Percentiles rank a stretch among this genome's conserved stretches.
Conservation (phyloP, 2,329 filamentous ascomycete species). For the Neurospora crassa region DNA sequence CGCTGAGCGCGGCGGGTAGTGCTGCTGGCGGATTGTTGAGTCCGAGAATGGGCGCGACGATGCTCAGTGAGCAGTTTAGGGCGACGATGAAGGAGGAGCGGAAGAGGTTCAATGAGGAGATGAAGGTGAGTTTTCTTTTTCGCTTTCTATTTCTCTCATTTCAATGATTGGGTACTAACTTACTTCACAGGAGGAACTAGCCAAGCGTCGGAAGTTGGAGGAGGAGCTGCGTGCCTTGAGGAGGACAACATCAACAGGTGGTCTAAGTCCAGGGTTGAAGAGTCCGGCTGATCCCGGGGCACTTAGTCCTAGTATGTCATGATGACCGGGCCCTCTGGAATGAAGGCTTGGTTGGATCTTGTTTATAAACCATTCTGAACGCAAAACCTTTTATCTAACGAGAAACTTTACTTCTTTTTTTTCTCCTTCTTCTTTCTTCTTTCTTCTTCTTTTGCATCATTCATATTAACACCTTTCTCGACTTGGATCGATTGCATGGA, state of each 20-base stretch:
- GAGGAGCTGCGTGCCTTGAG: conserved; percentile 39
- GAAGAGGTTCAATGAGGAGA: conserved; percentile 46
- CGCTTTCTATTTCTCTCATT: background rate
- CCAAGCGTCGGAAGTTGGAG: conserved; percentile 36
- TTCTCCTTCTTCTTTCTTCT: too few relatives aligned
- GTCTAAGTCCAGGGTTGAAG: conserved; percentile 25
- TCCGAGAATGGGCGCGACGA: conserved; percentile 33
- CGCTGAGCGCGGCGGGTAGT: conserved; percentile 1
- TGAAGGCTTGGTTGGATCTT: too few relatives aligned
- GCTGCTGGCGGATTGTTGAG: conserved; percentile 15
- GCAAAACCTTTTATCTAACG: background rate
- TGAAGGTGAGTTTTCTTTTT: conserved; percentile 30
- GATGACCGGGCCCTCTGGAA: background rate
- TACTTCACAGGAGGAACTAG: conserved; percentile 37
- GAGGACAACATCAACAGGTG: conserved; percentile 14
- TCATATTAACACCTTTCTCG: background rate
- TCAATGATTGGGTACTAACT: conserved; percentile 4
- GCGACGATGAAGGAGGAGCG: conserved; percentile 47
- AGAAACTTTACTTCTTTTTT: background rate
- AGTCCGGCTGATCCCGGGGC: conserved; percentile 30
- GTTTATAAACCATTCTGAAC: background rate
- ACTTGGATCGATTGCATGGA: background rate
- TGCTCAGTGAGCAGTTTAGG: conserved; percentile 48
- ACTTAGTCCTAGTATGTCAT: conserved; percentile 13
- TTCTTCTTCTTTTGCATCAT: background rate